These are phyloP conservation scores for Deuterostichococcus epilithicus DNA, from an alignment of 139 green algal species.

Conservation along the genomic window DNA sequence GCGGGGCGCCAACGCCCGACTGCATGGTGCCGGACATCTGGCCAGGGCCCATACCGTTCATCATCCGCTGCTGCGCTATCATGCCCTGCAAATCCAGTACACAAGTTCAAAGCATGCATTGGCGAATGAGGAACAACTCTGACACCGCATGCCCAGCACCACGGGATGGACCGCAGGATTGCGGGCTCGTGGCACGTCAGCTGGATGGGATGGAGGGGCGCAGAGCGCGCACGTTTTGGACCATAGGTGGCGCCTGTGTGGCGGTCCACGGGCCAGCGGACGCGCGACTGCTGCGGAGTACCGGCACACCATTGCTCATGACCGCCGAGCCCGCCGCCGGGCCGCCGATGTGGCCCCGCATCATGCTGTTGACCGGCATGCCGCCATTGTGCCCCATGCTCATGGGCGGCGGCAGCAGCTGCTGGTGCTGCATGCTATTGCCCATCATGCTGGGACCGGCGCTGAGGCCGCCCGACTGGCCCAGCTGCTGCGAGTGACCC, in stretches of 20 bases:
- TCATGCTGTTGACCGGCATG: not conserved
- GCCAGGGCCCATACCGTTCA: not conserved
- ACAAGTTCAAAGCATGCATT: too few relatives aligned
- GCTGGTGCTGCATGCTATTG: not conserved
- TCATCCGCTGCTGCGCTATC: slow-evolving; percentile 19
- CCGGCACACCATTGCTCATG: not conserved
- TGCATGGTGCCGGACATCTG: not conserved
- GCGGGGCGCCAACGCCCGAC: not conserved
- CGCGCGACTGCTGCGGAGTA: not conserved
- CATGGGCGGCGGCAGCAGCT: not conserved
- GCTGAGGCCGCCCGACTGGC: too few relatives aligned
- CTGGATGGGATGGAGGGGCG: too few relatives aligned
- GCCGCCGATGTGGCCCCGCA: not conserved
- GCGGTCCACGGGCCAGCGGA: not conserved
- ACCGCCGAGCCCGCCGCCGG: slow-evolving; percentile 4
- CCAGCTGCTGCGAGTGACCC: too few relatives aligned
- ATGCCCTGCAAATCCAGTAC: too few relatives aligned
- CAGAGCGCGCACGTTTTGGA: not conserved
- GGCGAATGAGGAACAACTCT: too few relatives aligned
- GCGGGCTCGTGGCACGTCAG: too few relatives aligned
- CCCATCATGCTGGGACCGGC: not conserved
- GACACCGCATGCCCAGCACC: too few relatives aligned
- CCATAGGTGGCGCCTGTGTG: not conserved
- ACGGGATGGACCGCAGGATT: too few relatives aligned
- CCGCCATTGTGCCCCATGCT: not conserved